Conservation (phyloP, 2,329 filamentous ascomycete genomes). For the Metarhizium brunneum region DNA sequence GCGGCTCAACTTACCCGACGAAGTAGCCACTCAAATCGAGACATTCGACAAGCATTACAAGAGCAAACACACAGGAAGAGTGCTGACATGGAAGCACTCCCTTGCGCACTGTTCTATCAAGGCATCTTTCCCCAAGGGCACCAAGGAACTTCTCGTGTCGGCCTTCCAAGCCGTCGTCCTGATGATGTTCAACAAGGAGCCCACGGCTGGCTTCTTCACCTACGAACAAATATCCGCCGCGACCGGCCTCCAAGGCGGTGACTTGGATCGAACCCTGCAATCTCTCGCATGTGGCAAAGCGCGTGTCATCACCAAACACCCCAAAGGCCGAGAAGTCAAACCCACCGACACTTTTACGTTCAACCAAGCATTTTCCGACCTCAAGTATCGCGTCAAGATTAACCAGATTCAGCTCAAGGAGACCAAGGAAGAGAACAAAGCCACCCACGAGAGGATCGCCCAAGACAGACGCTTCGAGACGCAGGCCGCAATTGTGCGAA, state of each 20-base stretch:
- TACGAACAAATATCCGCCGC: slow-evolving; percentile 68
- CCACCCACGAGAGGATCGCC: slow-evolving; percentile 81
- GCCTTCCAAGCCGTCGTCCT: slow-evolving; percentile 89
- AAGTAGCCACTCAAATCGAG: slow-evolving; percentile 67
- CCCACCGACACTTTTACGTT: slow-evolving; percentile 75
- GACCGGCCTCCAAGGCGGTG: slow-evolving; percentile 65
- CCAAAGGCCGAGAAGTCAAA: slow-evolving; percentile 73
- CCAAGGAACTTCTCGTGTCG: slow-evolving; percentile 83
- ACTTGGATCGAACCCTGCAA: slow-evolving; percentile 85
- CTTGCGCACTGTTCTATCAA: slow-evolving; percentile 85
- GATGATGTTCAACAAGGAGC: slow-evolving; percentile 73
- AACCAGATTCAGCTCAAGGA: slow-evolving; percentile 98
- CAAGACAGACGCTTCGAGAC: slow-evolving; percentile 92
- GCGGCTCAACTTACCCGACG: slow-evolving; percentile 61
- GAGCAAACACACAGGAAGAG: slow-evolving; percentile 78
- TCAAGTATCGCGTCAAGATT: slow-evolving; percentile 90
- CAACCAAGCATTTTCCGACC: slow-evolving; percentile 67
- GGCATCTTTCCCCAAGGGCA: slow-evolving; percentile 67
- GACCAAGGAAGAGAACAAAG: slow-evolving; percentile 89
- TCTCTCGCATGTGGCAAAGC: slow-evolving; percentile 88
- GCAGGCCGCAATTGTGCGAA: slow-evolving; percentile 90
- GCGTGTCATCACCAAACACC: slow-evolving; percentile 75
- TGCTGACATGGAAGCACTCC: slow-evolving; percentile 84
- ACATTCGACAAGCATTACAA: slow-evolving; percentile 83
- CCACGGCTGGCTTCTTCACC: slow-evolving; percentile 50